A percentile compares a stretch with the other conserved stretches of the same genome.
Conservation (phyloP, 371 early-diverging fungal genomes). For the Parasitella parasitica region DNA sequence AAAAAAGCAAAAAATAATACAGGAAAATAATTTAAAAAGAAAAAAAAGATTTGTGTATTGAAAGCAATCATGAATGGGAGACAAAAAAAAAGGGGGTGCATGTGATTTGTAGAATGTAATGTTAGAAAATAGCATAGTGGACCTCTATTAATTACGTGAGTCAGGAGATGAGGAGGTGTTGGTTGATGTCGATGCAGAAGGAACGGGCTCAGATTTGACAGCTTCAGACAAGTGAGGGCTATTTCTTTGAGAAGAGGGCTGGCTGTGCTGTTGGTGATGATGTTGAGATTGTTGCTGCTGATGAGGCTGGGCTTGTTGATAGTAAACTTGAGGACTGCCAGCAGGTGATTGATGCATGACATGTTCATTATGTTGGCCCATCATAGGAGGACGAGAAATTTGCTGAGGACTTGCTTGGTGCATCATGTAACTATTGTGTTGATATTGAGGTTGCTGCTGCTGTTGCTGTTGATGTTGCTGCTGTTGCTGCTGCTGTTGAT, state of each 20-base stretch:
- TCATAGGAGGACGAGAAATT: slow-evolving; percentile 22
- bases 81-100: not conserved
- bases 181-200: slow-evolving; percentile 45
- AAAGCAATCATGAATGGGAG: not conserved
- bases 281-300: slow-evolving; percentile 24
- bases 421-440: slow-evolving; percentile 16
- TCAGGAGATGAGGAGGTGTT: slow-evolving; percentile 46
- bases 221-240: slow-evolving; percentile 30
- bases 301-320: slow-evolving; percentile 14
- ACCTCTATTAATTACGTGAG: slow-evolving; percentile 14
- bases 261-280: slow-evolving; percentile 22
- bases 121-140: not conserved
- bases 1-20: slow-evolving; percentile 1
- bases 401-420: slow-evolving; percentile 24
- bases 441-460: slow-evolving; percentile 19
- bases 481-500: slow-evolving; percentile 22
- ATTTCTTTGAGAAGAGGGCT: slow-evolving; percentile 27
- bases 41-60: not conserved
- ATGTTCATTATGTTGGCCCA: slow-evolving; percentile 21
- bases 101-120: not conserved
- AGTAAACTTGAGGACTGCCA: slow-evolving; percentile 26
- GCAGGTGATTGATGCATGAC: slow-evolving; percentile 21
- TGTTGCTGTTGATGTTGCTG: slow-evolving; percentile 10
- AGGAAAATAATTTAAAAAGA: not conserved
- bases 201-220: slow-evolving; percentile 23